These are phyloP conservation scores for Aspergillus felis DNA, from an alignment of 2,329 filamentous ascomycete genomes.

Conservation along the genomic window DNA sequence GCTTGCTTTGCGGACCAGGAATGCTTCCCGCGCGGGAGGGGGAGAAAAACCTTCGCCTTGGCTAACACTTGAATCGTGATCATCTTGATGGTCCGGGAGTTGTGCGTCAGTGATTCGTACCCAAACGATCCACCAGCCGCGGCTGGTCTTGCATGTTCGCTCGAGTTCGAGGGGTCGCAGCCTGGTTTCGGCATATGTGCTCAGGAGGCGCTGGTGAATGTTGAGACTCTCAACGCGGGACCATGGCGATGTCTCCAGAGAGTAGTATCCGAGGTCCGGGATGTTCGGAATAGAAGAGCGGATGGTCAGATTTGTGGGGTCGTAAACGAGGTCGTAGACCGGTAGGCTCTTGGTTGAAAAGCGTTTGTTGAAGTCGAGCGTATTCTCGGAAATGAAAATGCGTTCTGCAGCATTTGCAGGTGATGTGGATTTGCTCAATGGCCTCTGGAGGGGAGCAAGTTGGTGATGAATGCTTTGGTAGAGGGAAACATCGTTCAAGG, in stretches of 20 bases:
- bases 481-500: conserved; percentile 40
- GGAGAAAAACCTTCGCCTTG: conserved; percentile 1
- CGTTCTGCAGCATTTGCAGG: conserved; percentile 38
- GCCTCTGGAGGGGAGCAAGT: conserved; percentile 45
- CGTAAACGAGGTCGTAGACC: conserved; percentile 60
- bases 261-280: conserved; percentile 47
- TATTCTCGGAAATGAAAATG: conserved; percentile 30
- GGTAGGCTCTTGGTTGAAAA: conserved; percentile 33
- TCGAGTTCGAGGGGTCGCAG: conserved; percentile 50
- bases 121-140: conserved; percentile 68
- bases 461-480: conserved; percentile 49
- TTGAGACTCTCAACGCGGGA: conserved; percentile 58
- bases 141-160: conserved; percentile 58
- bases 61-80: conserved; percentile 9
- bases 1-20: conserved; percentile 44
- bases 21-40: conserved; percentile 35
- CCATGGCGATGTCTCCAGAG: conserved; percentile 35
- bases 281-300: conserved; percentile 63
- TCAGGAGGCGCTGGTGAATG: conserved; percentile 58
- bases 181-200: conserved; percentile 52
- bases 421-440: conserved; percentile 45
- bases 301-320: conserved; percentile 55
- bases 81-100: conserved; percentile 5
- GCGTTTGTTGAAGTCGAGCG: conserved; percentile 29
- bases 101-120: conserved; percentile 45